A percentile compares a stretch with the other conserved stretches of the same genome.
These are phyloP conservation scores for Carex scoparia DNA, from an alignment of 176 grass and related monocot genomes.

Conservation along the genomic window DNA sequence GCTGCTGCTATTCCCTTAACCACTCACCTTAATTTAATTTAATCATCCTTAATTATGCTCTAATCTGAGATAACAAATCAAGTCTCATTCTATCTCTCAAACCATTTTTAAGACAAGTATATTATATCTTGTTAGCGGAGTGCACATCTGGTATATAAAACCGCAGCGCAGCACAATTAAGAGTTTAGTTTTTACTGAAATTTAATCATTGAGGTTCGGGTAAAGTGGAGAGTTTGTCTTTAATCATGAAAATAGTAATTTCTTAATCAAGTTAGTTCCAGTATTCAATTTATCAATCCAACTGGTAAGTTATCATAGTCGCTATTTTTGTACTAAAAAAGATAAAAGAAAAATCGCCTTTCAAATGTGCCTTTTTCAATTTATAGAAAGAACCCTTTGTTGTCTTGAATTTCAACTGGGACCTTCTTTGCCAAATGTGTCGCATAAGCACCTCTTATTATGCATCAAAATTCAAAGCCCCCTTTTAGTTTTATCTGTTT, in stretches of 20 bases:
- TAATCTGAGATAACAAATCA: not conserved
- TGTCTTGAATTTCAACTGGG: not conserved
- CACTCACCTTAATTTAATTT: conserved; percentile 10
- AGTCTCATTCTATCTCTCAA: not conserved
- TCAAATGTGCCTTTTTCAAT: not conserved
- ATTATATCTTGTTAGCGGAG: not conserved
- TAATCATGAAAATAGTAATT: not conserved
- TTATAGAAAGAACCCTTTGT: not conserved
- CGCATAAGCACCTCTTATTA: not conserved
- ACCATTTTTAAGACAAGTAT: not conserved
- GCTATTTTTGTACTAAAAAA: not conserved
- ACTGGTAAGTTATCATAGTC: not conserved
- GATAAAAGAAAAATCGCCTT: not conserved
- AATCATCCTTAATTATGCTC: not conserved
- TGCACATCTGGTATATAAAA: not conserved
- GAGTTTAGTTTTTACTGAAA: not conserved
- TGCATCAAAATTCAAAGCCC: not conserved
- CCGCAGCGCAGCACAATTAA: not conserved
- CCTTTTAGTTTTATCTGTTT: not conserved
- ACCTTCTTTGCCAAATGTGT: not conserved
- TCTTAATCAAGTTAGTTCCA: not conserved
- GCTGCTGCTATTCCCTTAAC: not conserved
- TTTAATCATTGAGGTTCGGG: not conserved
- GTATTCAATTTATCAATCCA: not conserved
- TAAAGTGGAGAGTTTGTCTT: not conserved